These are phyloP conservation scores for Bryoerythrophyllum caledonicum DNA, from an alignment of 225 moss, liverwort and hornwort genomes.

Conservation along the genomic window DNA sequence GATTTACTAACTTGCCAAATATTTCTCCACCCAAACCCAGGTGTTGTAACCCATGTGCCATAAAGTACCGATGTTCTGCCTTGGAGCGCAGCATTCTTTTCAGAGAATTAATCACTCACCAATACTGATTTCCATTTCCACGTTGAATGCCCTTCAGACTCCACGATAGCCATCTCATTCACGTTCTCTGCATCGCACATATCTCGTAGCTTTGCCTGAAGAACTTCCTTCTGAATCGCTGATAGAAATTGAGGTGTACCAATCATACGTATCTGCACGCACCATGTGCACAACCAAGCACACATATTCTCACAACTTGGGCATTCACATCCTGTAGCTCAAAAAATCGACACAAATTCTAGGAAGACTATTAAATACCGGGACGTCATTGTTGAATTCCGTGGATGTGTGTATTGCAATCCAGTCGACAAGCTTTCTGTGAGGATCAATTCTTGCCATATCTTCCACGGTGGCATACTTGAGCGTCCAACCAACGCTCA, in stretches of 20 bases:
- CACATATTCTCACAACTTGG: background rate
- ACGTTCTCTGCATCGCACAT: background rate
- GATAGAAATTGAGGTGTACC: background rate
- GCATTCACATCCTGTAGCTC: too few relatives aligned
- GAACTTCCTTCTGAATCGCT: background rate
- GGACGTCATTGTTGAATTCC: background rate
- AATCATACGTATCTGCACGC: background rate
- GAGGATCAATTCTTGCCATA: background rate
- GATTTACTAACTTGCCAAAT: background rate
- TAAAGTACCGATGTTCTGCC: background rate
- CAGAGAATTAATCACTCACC: background rate
- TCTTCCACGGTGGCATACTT: background rate
- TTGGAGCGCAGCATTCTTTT: too few relatives aligned
- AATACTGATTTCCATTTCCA: background rate
- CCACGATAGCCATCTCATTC: background rate
- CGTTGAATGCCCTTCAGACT: background rate
- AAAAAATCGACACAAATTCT: too few relatives aligned
- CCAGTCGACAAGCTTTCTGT: background rate
- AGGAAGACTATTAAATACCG: too few relatives aligned
- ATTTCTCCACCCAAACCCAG: background rate
- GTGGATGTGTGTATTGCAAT: background rate
- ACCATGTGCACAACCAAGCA: background rate
- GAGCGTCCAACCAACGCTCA: background rate
- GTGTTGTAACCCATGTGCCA: background rate
- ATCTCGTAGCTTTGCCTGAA: too few relatives aligned